A percentile compares a stretch with the other conserved stretches of the same genome.
Evolutionary conservation across 1,284 basidiomycete species (phyloP).

Genomic region (Mycena sp.): DNA sequence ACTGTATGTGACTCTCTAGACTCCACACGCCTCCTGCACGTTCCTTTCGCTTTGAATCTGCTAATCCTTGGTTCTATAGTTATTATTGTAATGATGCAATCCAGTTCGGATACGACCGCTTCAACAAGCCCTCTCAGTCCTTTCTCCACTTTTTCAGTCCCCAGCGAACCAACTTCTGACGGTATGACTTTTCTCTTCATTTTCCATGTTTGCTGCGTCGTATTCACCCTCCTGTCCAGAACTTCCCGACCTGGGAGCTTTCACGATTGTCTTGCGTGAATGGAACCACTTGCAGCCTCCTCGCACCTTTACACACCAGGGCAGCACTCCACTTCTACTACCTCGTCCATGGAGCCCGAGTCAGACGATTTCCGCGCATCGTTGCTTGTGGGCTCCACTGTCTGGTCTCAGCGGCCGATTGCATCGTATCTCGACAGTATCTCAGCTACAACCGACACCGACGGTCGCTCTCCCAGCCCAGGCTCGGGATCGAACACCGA

Average conservation of each 20-base stretch:
- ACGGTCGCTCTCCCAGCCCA: conserved; percentile 34
- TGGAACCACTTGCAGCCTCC: conserved; percentile 64
- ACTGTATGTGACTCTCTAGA: background rate
- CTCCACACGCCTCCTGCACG: conserved; percentile 17
- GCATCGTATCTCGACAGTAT: conserved; percentile 61
- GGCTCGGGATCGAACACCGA: conserved; percentile 36
- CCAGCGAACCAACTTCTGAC: conserved; percentile 36
- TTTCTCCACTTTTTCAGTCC: conserved; percentile 34
- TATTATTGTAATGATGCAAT: conserved; percentile 31
- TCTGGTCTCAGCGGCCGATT: conserved; percentile 72
- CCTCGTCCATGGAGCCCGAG: conserved; percentile 37
- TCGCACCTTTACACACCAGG: conserved; percentile 40
- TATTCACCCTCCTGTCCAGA: conserved; percentile 48
- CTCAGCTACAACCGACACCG: conserved; percentile 34
- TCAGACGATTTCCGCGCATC: conserved; percentile 19
- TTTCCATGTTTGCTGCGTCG: background rate
- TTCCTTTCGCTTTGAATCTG: conserved; percentile 6
- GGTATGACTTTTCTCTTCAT: conserved; percentile 17
- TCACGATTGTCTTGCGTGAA: conserved; percentile 75
- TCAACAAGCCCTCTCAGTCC: conserved; percentile 35
- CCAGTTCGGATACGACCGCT: conserved; percentile 31
- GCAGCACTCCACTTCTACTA: conserved; percentile 41
- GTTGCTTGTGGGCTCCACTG: conserved; percentile 57
- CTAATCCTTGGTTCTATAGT: conserved; percentile 19
- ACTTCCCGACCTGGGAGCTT: conserved; percentile 80